A percentile compares a stretch with the other conserved stretches of the same genome.
These are phyloP conservation scores for Orbilia oligospora DNA, from an alignment of 2,329 filamentous ascomycete genomes.

Conservation along the genomic window DNA sequence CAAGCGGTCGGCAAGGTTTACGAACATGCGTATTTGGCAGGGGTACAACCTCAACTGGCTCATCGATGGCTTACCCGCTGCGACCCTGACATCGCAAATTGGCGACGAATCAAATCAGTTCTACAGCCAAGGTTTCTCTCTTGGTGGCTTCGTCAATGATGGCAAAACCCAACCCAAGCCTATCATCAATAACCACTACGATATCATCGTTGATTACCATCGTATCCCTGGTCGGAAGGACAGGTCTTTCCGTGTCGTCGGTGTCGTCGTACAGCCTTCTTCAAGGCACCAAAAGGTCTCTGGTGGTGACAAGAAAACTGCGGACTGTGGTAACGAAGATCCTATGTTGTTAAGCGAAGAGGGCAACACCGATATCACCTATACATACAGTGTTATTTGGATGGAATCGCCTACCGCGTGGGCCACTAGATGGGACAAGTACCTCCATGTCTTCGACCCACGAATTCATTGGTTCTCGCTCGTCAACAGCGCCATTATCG, in stretches of 20 bases:
- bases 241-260: conserved; percentile 87
- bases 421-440: conserved; percentile 99
- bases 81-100: conserved; percentile 73
- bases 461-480: conserved; percentile 99
- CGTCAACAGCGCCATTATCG: conserved; percentile 94
- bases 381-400: conserved; percentile 96
- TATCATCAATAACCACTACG: conserved; percentile 91
- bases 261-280: conserved; percentile 86
- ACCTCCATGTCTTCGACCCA: conserved; percentile 95
- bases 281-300: conserved; percentile 75
- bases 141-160: conserved; percentile 73
- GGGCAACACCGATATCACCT: conserved; percentile 78
- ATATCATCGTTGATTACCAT: conserved; percentile 94
- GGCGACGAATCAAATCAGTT: conserved; percentile 83
- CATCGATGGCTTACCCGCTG: conserved; percentile 92
- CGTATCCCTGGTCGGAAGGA: conserved; percentile 71
- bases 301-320: conserved; percentile 68
- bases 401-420: conserved; percentile 85
- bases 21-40: conserved; percentile 84
- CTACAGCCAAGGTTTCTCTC: conserved; percentile 90
- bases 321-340: conserved; percentile 75
- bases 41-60: conserved; percentile 96
- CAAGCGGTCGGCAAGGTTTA: conserved; percentile 78
- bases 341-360: conserved; percentile 77
- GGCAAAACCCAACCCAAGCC: conserved; percentile 72